Percentiles rank a stretch among this genome's conserved stretches.
These are phyloP conservation scores for Penicillium simplicissimum DNA, from an alignment of 495 filamentous ascomycete species.

Conservation along the genomic window DNA sequence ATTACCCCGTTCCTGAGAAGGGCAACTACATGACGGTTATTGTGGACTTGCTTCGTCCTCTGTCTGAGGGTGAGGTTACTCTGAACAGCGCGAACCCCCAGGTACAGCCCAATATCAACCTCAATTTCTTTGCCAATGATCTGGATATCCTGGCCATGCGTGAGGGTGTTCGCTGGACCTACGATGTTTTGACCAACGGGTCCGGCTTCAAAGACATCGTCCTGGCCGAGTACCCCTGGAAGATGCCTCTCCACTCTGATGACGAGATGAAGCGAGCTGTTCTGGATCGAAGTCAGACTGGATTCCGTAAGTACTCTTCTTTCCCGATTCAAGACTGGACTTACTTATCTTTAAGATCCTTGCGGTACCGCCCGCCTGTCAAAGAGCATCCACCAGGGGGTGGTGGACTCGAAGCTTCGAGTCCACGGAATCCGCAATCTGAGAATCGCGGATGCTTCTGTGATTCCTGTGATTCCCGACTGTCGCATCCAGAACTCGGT, in stretches of 20 bases:
- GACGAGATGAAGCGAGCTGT: constrained; percentile 57
- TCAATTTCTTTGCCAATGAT: constrained; percentile 59
- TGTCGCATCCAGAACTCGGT: constrained; percentile 50
- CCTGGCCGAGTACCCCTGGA: constrained; percentile 56
- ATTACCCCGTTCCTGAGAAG: constrained; percentile 51
- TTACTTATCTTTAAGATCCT: constrained; percentile 32
- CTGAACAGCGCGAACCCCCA: constrained; percentile 54
- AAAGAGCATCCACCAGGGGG: constrained; percentile 53
- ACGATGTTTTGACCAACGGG: constrained; percentile 57
- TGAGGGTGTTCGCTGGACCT: constrained; percentile 55
- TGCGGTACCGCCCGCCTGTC: constrained; percentile 56
- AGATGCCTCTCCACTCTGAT: constrained; percentile 57
- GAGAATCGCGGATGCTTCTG: constrained; percentile 47
- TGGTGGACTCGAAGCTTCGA: constrained; percentile 53
- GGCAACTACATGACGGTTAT: constrained; percentile 58
- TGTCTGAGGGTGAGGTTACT: constrained; percentile 53
- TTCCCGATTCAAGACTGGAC: not conserved
- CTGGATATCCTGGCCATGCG: constrained; percentile 58
- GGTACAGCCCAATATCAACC: constrained; percentile 57
- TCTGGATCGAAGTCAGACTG: constrained; percentile 58
- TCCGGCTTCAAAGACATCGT: constrained; percentile 59
- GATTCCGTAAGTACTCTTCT: constrained; percentile 28
- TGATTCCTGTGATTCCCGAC: constrained; percentile 39
- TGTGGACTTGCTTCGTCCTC: constrained; percentile 59
- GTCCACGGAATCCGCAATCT: constrained; percentile 57